Evolutionary conservation across 2,329 filamentous ascomycete genomes (phyloP).

Genomic region (Ploettnerulaceae sp.): DNA sequence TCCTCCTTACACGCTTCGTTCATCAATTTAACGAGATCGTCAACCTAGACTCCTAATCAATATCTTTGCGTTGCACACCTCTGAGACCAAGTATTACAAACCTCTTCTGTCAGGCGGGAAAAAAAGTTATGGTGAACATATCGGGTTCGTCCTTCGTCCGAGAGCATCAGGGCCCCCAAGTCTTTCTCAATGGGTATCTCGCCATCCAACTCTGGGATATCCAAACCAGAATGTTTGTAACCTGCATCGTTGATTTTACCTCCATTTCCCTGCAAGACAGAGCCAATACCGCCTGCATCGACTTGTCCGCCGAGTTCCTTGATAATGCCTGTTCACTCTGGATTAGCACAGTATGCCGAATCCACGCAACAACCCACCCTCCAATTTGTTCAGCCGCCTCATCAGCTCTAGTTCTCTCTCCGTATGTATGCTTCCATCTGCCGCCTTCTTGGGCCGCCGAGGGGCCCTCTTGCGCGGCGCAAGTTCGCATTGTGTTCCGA

Average conservation of each 20-base stretch:
- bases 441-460: conserved; percentile 2
- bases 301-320: not conserved
- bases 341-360: not conserved
- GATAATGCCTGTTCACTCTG: not conserved
- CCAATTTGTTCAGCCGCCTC: conserved; percentile 7
- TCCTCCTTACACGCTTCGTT: not conserved
- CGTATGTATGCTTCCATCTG: not conserved
- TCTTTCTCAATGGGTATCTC: conserved; percentile 30
- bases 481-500: conserved; percentile 7
- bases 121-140: conserved; percentile 52
- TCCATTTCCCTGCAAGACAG: not conserved
- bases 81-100: conserved; percentile 27
- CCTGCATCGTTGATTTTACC: not conserved
- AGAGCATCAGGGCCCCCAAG: conserved; percentile 45
- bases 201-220: not conserved
- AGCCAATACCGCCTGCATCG: not conserved
- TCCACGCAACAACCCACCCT: not conserved
- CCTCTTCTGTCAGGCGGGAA: conserved; percentile 52
- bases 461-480: conserved; percentile 10
- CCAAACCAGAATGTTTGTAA: not conserved
- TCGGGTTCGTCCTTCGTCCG: conserved; percentile 36
- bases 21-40: conserved; percentile 7
- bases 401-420: conserved; percentile 9
- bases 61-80: not conserved
- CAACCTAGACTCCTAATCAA: not conserved